Percentiles rank a stretch among this genome's conserved stretches.
Evolutionary conservation across 2,329 filamentous ascomycete species (phyloP).

Genomic region (Cytospora mali): DNA sequence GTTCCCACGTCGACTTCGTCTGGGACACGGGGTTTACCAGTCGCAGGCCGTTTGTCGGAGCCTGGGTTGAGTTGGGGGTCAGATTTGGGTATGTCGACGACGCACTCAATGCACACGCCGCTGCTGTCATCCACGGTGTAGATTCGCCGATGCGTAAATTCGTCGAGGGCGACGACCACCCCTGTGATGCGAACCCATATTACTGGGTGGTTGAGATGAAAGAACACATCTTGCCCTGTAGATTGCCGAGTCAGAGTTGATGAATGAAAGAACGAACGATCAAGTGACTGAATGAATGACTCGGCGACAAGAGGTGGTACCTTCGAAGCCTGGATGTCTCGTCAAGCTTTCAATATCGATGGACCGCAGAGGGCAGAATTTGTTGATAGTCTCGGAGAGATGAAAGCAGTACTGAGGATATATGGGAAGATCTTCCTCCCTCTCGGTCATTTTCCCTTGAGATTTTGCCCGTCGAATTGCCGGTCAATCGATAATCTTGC

Average conservation of each 20-base stretch:
- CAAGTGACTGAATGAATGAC: conserved; percentile 4
- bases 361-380: conserved; percentile 60
- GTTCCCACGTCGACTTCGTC: conserved; percentile 52
- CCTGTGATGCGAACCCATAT: conserved; percentile 74
- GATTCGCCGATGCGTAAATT: conserved; percentile 49
- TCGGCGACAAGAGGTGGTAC: conserved; percentile 38
- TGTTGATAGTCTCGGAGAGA: conserved; percentile 61
- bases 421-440: conserved; percentile 35
- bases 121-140: conserved; percentile 69
- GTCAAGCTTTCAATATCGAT: conserved; percentile 53
- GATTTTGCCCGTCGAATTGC: background rate
- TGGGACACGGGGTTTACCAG: conserved; percentile 25
- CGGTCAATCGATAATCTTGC: background rate
- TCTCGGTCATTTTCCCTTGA: conserved; percentile 6
- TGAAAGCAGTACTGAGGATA: conserved; percentile 68
- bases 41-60: conserved; percentile 3
- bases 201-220: conserved; percentile 74
- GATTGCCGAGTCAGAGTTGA: background rate
- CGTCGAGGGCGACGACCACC: conserved; percentile 65
- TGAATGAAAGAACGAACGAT: too few relatives aligned
- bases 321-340: conserved; percentile 54
- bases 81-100: conserved; percentile 34
- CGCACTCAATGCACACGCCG: conserved; percentile 59
- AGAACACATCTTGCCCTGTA: conserved; percentile 60
- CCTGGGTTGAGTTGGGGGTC: conserved; percentile 15